Base-by-base conservation (phyloP, 176 grass and related monocot species). In the Carex myosuroides region DNA sequence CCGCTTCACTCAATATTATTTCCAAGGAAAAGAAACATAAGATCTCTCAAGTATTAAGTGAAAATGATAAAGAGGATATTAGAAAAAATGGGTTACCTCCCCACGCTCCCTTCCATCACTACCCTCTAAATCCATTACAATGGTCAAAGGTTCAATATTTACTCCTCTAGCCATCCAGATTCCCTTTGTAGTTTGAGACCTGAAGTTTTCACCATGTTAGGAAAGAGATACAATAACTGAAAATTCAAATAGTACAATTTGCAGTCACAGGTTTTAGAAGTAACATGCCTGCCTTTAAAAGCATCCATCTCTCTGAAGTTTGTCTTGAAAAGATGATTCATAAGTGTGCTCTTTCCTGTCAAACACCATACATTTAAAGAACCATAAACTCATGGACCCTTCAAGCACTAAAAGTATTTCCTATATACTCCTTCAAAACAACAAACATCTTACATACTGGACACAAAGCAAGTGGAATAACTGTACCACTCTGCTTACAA, bases 251-350 rank as follows among this genome's bases (percentile, higher is more conserved):
- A 88, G 79, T 39, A 80, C 54, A 88, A 79, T 67, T 70, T 52
- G 58, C 29, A 64, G 41, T 32, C 50, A 76, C 21, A 53, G 12
- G 22, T 85, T 54, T 32, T 80, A 64, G 71, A 91, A 55, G 72
- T 11, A 89, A 32, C 86, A 84, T 86, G 84, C 96, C 96, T 95
- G 93, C 96, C 96, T 85, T 21, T 98, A 53, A 91, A 93, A 85
- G 96, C 96, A 90, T 98, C 91, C 96, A 98, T 98, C 86, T 98
- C 96, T 65, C 88, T 95, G 89, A 98, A 98, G 50, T 93, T 98
- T 18, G 96, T 98, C 20, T 86, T 10, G 37, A 98, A 98, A 64
- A 98, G 91, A 90, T 98, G 83, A 80, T 98, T 98, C 74, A 98
- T 89, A 89, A 98, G 96, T 80, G 96, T 98, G 79, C 96, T 98